A percentile compares a stretch with the other conserved stretches of the same genome.
Conservation (phyloP, 2,329 filamentous ascomycete species). For the Hansfordia pulvinata region DNA sequence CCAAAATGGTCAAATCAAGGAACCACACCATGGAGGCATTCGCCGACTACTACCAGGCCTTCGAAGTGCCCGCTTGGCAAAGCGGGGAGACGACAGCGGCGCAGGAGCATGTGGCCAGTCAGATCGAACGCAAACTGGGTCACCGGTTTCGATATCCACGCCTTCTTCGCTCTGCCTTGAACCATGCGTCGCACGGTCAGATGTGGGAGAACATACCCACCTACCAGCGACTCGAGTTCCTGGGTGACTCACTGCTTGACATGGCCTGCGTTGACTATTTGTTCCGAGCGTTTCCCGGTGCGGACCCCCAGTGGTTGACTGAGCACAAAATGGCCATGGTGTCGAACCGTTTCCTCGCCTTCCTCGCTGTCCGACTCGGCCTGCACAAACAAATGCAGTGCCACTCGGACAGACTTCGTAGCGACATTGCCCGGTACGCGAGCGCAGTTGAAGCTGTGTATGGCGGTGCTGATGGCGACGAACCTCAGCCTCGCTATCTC, state of each 20-base stretch:
- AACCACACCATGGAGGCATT: conserved; percentile 60
- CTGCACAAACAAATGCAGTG: conserved; percentile 62
- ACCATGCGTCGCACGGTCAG: conserved; percentile 70
- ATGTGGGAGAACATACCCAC: conserved; percentile 67
- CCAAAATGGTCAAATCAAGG: conserved; percentile 52
- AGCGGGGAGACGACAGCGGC: conserved; percentile 43
- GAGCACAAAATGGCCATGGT: conserved; percentile 99
- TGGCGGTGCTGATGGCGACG: conserved; percentile 27
- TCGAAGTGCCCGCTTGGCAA: conserved; percentile 61
- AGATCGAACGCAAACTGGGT: conserved; percentile 43
- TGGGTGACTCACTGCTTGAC: conserved; percentile 81
- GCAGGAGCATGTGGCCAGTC: conserved; percentile 53
- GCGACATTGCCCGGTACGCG: conserved; percentile 36
- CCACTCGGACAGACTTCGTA: conserved; percentile 29
- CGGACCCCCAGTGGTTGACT: conserved; percentile 91
- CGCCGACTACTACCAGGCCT: conserved; percentile 58
- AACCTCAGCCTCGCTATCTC: conserved; percentile 16
- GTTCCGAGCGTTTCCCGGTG: conserved; percentile 61
- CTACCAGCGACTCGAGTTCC: conserved; percentile 85
- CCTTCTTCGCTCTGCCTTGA: conserved; percentile 72
- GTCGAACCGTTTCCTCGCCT: conserved; percentile 85
- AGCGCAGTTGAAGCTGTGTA: conserved; percentile 45
- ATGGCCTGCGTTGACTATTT: conserved; percentile 75
- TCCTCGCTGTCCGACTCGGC: conserved; percentile 62
- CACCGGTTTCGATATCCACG: conserved; percentile 61